Evolutionary conservation across 352 stramenopile genomes (phyloP).

Genomic region (Stramenopiles sp.): DNA sequence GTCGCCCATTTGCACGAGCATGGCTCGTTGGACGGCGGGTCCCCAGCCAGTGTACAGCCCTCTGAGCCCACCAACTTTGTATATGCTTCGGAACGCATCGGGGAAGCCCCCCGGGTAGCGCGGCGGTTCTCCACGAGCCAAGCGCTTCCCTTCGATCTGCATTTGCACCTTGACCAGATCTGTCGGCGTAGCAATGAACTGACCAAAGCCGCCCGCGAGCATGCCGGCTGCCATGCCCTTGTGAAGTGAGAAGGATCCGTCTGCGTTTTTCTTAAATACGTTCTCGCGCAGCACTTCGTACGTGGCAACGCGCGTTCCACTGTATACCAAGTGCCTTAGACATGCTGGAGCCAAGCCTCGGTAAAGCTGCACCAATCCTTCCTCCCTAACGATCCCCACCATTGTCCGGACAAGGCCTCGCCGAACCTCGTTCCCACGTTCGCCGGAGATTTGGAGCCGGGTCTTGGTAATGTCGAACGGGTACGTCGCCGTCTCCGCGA

Average conservation of each 20-base stretch:
- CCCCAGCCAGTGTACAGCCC: background rate
- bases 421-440: too few relatives aligned
- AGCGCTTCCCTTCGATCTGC: conserved; percentile 48
- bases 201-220: conserved; percentile 37
- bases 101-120: conserved; percentile 32
- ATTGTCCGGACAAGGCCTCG: background rate
- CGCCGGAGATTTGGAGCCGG: background rate
- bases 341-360: conserved; percentile 57
- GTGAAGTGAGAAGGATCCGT: conserved; percentile 28
- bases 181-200: conserved; percentile 31
- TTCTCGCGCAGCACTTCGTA: conserved; percentile 47
- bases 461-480: background rate
- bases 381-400: conserved; percentile 31
- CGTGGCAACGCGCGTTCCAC: conserved; percentile 68
- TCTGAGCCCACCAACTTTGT: background rate
- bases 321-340: conserved; percentile 71
- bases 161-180: conserved; percentile 69
- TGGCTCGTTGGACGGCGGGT: background rate
- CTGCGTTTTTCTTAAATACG: conserved; percentile 33
- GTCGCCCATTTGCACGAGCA: background rate
- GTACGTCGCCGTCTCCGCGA: background rate
- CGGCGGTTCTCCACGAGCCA: conserved; percentile 50
- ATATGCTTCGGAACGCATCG: background rate
- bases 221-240: conserved; percentile 29
- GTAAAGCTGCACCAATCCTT: conserved; percentile 57